phyloP scores from a whole-genome alignment of 352 stramenopile genomes.

The Globisporangium cystogenes region DNA sequence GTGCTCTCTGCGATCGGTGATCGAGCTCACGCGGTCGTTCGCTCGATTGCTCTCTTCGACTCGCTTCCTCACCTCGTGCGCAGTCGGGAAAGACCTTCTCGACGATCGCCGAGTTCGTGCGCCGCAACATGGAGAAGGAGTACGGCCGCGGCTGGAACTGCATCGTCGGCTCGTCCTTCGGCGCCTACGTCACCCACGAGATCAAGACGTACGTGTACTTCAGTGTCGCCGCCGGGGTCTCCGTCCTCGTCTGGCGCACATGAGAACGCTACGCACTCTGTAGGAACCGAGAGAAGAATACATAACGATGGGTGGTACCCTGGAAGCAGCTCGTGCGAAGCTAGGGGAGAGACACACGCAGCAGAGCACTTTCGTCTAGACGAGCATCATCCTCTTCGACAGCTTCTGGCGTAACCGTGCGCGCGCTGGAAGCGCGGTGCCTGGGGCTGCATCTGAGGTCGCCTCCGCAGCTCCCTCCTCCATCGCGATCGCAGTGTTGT shows the following conservation, averaged over 20 bases:
- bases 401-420: conserved; percentile 28
- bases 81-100: conserved; percentile 90
- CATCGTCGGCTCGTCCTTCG: conserved; percentile 89
- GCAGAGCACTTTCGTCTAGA: conserved; percentile 14
- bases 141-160: conserved; percentile 92
- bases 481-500: conserved; percentile 31
- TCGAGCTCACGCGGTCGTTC: too few species aligned
- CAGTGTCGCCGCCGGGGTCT: conserved; percentile 88
- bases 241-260: conserved; percentile 90
- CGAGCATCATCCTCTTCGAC: conserved; percentile 45
- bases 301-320: not conserved
- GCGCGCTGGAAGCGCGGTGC: conserved; percentile 13
- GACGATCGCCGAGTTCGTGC: conserved; percentile 89
- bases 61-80: conserved; percentile 5
- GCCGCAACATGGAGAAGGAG: conserved; percentile 91
- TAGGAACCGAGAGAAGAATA: not conserved
- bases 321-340: not conserved
- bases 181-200: conserved; percentile 93
- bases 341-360: not conserved
- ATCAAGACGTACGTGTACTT: conserved; percentile 97
- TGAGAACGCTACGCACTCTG: conserved; percentile 13
- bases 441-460: not conserved
- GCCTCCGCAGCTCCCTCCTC: conserved; percentile 18
- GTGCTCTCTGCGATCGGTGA: not conserved
- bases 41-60: not conserved